Conservation (phyloP, 306 rosid species). For the Trifolium pratense region DNA sequence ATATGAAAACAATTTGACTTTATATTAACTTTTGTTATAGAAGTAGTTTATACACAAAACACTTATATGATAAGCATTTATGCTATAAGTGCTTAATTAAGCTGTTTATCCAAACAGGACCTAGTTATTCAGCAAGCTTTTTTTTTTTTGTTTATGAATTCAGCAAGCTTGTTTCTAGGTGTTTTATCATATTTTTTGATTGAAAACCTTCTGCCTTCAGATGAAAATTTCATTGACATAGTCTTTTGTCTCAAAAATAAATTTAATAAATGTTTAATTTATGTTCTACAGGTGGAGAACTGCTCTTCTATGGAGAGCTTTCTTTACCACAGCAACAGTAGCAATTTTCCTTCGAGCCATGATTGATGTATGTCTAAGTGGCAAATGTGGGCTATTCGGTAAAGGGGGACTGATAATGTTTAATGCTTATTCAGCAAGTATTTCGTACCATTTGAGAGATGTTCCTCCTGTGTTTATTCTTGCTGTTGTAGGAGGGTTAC, state of each 20-base stretch:
- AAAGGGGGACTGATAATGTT: slow-evolving; percentile 96
- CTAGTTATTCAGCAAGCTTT: neutral
- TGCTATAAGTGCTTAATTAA: neutral
- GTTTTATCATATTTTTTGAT: slow-evolving; percentile 22
- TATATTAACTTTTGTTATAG: too few species aligned
- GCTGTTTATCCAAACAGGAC: too few species aligned
- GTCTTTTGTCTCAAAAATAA: slow-evolving; percentile 21
- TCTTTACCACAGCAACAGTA: slow-evolving; percentile 86
- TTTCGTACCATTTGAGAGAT: slow-evolving; percentile 74
- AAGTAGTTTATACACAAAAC: too few species aligned
- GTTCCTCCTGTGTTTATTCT: slow-evolving; percentile 81
- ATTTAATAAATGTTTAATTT: slow-evolving; percentile 19
- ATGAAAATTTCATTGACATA: slow-evolving; percentile 13
- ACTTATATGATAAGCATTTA: neutral
- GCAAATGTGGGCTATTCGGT: slow-evolving; percentile 91
- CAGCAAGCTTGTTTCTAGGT: slow-evolving; percentile 12
- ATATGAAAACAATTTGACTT: too few species aligned
- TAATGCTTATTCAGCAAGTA: slow-evolving; percentile 69
- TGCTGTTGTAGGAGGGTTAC: slow-evolving; percentile 80
- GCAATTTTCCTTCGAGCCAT: slow-evolving; percentile 86
- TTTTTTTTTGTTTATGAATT: slow-evolving; percentile 14
- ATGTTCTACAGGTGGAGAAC: slow-evolving; percentile 86
- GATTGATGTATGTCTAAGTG: slow-evolving; percentile 83
- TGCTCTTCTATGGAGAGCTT: slow-evolving; percentile 96
- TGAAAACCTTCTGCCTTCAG: slow-evolving; percentile 23